Evolutionary conservation across 495 filamentous ascomycete species (phyloP), one percentile per base, ranked within the genome.

Genomic region (Hypomontagnella monticulosa): DNA sequence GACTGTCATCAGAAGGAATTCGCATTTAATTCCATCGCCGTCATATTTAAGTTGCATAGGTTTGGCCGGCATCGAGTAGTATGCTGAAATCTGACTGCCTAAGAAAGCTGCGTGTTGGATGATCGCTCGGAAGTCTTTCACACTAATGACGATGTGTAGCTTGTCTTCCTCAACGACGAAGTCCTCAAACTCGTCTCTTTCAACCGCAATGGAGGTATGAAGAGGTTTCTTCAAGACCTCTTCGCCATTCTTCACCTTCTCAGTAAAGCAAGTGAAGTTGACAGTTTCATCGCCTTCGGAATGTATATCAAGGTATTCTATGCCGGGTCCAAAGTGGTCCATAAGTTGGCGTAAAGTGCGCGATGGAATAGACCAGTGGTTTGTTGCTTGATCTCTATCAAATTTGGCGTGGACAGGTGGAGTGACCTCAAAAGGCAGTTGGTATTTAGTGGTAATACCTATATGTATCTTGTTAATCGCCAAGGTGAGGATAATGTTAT

Each of bases 111-210:
- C 96, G 77, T 98, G 94, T 10, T 84, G 80, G 32, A 96, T 87
- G 36, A 95, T 91, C 16, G 95, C 89, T 74, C 93, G 91, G 79
- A 98, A 97, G 75, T 99, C 95, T 77, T 97, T 97, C 58, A 97
- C 86, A 71, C 86, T 91, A 69, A 98, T 93, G 53, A 90, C 88
- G 57, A 97, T 89, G 67, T 97, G 93, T 32, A 97, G 81, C 47
- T 81, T 81, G 53, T 88, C 84, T 41, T 93, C 88, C 69, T 93
- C 85, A 19, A 92, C 90, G 1, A 83, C 71, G 65, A 94, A 96
- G 14, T 89, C 83, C 27, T 94, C 89, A 71, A 98, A 99, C 68
- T 98, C 93, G 41, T 87, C 82, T 58, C 87, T 90, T 67, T 96
- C 91, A 16, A 97, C 84, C 3, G 93, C 87, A 30, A 99, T 91